Conservation (phyloP, 305 asterid species). For the Plantago coronopus region DNA sequence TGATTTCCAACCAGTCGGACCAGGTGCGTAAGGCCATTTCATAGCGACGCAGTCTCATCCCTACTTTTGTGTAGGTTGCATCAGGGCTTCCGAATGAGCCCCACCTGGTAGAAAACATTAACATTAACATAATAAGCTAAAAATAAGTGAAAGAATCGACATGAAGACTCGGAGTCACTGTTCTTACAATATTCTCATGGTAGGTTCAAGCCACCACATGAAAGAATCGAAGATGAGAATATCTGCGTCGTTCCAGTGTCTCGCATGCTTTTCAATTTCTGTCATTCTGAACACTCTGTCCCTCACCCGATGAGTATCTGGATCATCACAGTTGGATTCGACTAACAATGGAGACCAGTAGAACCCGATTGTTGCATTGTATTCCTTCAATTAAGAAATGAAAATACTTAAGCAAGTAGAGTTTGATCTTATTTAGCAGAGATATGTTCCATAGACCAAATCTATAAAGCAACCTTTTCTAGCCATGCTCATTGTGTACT, state of each 20-base stretch:
- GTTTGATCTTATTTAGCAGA: too few species aligned
- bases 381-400: constrained; percentile 30
- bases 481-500: too few species aligned
- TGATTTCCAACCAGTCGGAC: constrained; percentile 60
- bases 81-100: constrained; percentile 56
- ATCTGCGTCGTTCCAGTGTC: constrained; percentile 46
- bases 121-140: background rate
- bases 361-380: constrained; percentile 47
- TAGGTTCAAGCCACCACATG: constrained; percentile 44
- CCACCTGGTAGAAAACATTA: constrained; percentile 34
- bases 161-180: background rate
- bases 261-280: constrained; percentile 42
- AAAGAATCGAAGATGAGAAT: constrained; percentile 46
- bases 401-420: background rate
- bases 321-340: constrained; percentile 48
- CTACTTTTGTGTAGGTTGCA: constrained; percentile 36
- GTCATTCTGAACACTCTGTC: constrained; percentile 32
- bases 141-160: background rate
- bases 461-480: background rate
- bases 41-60: constrained; percentile 35
- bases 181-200: constrained; percentile 38
- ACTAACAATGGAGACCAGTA: constrained; percentile 52
- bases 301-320: constrained; percentile 30
- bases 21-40: constrained; percentile 61
- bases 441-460: background rate